These are phyloP conservation scores for Casuarina glauca DNA, from an alignment of 306 rosid species.

Conservation along the genomic window DNA sequence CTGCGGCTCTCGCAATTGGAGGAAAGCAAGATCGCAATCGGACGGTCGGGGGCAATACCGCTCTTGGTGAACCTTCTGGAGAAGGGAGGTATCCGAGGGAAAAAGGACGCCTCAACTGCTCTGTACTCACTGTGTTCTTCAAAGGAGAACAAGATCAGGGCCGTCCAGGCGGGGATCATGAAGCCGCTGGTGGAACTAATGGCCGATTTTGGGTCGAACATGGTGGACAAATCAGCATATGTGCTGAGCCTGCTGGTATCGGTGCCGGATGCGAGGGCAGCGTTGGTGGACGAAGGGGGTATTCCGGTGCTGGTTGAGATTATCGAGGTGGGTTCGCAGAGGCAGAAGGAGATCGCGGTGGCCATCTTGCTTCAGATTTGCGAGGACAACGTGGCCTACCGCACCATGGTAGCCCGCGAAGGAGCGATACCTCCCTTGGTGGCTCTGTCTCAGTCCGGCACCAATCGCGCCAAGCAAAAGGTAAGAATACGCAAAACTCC, in stretches of 20 bases:
- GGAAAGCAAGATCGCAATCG: conserved; percentile 71
- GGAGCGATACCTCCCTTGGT: conserved; percentile 97
- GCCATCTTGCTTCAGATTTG: conserved; percentile 72
- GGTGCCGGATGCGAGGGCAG: conserved; percentile 64
- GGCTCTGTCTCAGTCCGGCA: conserved; percentile 88
- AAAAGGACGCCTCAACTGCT: conserved; percentile 96
- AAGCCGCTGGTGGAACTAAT: conserved; percentile 79
- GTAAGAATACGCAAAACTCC: conserved; percentile 31
- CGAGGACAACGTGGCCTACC: conserved; percentile 60
- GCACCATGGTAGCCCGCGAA: conserved; percentile 88
- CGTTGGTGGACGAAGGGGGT: conserved; percentile 89
- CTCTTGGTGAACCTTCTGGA: conserved; percentile 68
- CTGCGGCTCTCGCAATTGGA: conserved; percentile 80
- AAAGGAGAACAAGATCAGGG: conserved; percentile 81
- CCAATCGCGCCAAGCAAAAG: conserved; percentile 97
- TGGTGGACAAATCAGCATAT: conserved; percentile 94
- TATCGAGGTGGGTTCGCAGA: conserved; percentile 79
- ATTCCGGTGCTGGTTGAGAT: conserved; percentile 91
- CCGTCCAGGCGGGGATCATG: conserved; percentile 84
- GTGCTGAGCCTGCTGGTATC: conserved; percentile 75
- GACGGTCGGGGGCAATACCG: conserved; percentile 89
- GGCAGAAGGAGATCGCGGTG: conserved; percentile 87
- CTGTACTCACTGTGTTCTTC: conserved; percentile 74
- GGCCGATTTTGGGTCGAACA: conserved; percentile 88
- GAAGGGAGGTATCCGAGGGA: conserved; percentile 67